Evolutionary conservation across 108 stramenopile species (phyloP).

Genomic region (Cyclotella baltica): DNA sequence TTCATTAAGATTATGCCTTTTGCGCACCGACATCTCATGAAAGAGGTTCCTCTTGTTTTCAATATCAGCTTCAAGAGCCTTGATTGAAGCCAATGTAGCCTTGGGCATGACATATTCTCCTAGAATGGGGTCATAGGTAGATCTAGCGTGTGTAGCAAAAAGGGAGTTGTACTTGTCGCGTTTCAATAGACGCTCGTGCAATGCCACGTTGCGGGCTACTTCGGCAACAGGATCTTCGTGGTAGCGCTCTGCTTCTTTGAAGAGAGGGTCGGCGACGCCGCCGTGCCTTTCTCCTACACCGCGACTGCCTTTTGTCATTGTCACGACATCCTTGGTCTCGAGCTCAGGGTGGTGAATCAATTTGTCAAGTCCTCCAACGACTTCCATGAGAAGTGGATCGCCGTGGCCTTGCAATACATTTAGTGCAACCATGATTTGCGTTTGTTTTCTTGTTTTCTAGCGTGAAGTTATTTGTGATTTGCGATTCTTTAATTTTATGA

Average conservation of each 20-base stretch:
- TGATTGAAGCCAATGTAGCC: slow-evolving; percentile 7
- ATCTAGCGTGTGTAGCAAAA: neutral
- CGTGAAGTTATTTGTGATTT: slow-evolving; percentile 8
- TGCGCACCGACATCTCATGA: slow-evolving; percentile 35
- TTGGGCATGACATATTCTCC: slow-evolving; percentile 26
- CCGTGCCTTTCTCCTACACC: slow-evolving; percentile 20
- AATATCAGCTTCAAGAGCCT: slow-evolving; percentile 23
- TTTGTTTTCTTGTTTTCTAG: neutral
- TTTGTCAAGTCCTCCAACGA: slow-evolving; percentile 12
- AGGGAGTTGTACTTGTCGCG: slow-evolving; percentile 30
- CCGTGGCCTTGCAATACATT: slow-evolving; percentile 28
- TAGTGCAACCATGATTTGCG: slow-evolving; percentile 17
- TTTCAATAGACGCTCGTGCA: slow-evolving; percentile 19
- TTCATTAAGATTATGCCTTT: slow-evolving; percentile 24
- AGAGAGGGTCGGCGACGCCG: slow-evolving; percentile 30
- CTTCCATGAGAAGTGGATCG: slow-evolving; percentile 31
- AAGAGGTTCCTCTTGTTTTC: slow-evolving; percentile 23
- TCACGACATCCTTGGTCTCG: neutral
- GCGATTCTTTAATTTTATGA: neutral
- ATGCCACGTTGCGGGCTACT: slow-evolving; percentile 2
- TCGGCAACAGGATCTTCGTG: slow-evolving; percentile 26
- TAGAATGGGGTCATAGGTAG: slow-evolving; percentile 32
- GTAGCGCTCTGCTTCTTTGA: slow-evolving; percentile 21
- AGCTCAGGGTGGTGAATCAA: neutral
- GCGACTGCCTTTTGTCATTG: neutral